Percentiles rank a stretch among this genome's conserved stretches.
phyloP scores from a whole-genome alignment of 495 filamentous ascomycete species.

The Tuber aestivum region DNA sequence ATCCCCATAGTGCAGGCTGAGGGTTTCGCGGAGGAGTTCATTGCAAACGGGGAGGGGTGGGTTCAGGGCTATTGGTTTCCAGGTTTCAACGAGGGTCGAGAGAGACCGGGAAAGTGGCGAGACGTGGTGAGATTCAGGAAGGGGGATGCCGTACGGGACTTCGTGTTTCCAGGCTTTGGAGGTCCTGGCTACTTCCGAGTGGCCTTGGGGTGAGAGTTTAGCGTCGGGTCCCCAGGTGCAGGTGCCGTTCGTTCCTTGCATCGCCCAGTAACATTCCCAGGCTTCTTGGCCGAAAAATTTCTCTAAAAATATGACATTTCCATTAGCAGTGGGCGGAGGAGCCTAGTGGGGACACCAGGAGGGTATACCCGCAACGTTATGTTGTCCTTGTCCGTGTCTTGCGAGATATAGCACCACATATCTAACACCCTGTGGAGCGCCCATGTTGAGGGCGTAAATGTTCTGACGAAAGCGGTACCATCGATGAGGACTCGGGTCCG shows the following conservation, averaged over 20 bases:
- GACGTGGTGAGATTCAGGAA: slow-evolving; percentile 28
- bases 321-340: not conserved
- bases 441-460: slow-evolving; percentile 52
- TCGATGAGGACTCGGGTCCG: slow-evolving; percentile 42
- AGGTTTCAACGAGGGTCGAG: slow-evolving; percentile 35
- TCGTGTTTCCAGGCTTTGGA: slow-evolving; percentile 28
- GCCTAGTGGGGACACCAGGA: not conserved
- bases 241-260: slow-evolving; percentile 31
- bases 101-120: slow-evolving; percentile 38
- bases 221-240: slow-evolving; percentile 36
- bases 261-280: slow-evolving; percentile 40
- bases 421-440: slow-evolving; percentile 41
- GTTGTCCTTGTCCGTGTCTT: slow-evolving; percentile 37
- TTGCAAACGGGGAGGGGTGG: slow-evolving; percentile 29
- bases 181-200: slow-evolving; percentile 26
- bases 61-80: slow-evolving; percentile 13
- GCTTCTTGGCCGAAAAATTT: slow-evolving; percentile 26
- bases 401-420: slow-evolving; percentile 36
- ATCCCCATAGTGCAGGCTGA: slow-evolving; percentile 30
- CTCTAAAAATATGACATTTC: slow-evolving; percentile 13
- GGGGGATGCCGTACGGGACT: slow-evolving; percentile 17
- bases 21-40: slow-evolving; percentile 36
- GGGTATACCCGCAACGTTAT: slow-evolving; percentile 31
- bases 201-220: slow-evolving; percentile 23
- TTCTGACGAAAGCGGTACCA: slow-evolving; percentile 62